phyloP scores from a whole-genome alignment of 1,284 basidiomycete genomes.

The Testicularia cyperi region DNA sequence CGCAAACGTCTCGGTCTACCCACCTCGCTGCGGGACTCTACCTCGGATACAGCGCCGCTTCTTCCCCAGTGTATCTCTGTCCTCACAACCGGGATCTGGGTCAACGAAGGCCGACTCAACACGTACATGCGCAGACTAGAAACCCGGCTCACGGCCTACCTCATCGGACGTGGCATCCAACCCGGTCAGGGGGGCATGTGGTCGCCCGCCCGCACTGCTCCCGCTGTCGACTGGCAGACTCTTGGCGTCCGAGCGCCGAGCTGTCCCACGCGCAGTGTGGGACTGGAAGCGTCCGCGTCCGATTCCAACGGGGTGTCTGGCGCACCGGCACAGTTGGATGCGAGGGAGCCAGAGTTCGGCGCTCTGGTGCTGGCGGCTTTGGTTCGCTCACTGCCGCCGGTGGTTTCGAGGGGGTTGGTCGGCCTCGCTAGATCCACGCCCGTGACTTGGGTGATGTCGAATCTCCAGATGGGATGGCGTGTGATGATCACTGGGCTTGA shows the following conservation, averaged over 20 bases:
- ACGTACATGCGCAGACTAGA: constrained; percentile 55
- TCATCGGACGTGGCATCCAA: constrained; percentile 24
- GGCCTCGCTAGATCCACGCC: constrained; percentile 4
- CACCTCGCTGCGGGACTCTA: constrained; percentile 4
- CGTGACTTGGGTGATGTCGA: constrained; percentile 17
- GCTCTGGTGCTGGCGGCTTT: constrained; percentile 13
- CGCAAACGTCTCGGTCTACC: constrained; percentile 39
- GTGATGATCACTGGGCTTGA: constrained; percentile 32
- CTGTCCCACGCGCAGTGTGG: no score
- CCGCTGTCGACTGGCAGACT: constrained; percentile 16
- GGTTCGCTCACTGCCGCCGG: constrained; percentile 15
- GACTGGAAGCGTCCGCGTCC: no score
- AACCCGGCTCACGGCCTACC: constrained; percentile 16
- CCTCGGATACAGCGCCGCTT: neutral
- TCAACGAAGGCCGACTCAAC: constrained; percentile 54
- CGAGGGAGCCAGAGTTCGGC: no score
- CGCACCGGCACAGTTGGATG: no score
- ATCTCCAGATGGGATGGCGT: constrained; percentile 33
- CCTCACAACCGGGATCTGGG: constrained; percentile 58
- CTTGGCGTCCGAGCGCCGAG: no score
- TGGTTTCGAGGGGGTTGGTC: constrained; percentile 1
- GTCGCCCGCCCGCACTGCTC: constrained; percentile 1
- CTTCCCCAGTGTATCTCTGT: constrained; percentile 45
- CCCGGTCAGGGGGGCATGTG: constrained; percentile 31
- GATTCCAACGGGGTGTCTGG: no score